Base-by-base conservation (phyloP, 1,139 yeast species). In the Lodderomyces metapsilosis region DNA sequence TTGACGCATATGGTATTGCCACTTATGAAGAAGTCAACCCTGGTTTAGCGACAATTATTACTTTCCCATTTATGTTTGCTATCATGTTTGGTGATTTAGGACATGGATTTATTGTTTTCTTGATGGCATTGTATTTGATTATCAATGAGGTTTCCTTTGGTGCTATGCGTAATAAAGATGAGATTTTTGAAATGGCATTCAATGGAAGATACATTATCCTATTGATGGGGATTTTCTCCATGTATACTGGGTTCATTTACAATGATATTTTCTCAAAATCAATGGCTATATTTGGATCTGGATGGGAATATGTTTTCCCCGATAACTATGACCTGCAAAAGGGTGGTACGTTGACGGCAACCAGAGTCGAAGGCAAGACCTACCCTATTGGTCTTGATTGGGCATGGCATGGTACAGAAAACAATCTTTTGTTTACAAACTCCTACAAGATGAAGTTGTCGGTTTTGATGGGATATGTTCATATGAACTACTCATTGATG, bases 61-160 rank as follows among this genome's bases (percentile, higher is more conserved):
- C 99, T 0, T 92, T 92, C 68, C 99, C 99, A 11, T 92, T 94
- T 64, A 88, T 92, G 96, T 92, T 92, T 71, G 97, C 98, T 28
- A 87, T 94, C 53, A 92, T 92, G 99, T 92, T 92, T 74, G 99
- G 98, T 64, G 99, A 92, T 67, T 66, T 91, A 47, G 99, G 99
- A 3, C 99, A 92, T 62, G 98, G 98, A 13, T 70, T 88, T 42
- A 77, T 94, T 46, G 72, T 94, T 53, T 69, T 82, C 36, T 62
- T 88, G 49, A 91, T 87, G 9, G 95, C 95, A 7, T 60, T 80
- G 25, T 71, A 73, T 35, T 68, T 92, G 53, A 89, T 92, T 12
- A 52, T 76, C 39, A 82, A 84, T 54, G 98, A 92, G 63, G 64
- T 64, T 43, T 66, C 68, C 40, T 75, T 92, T 47, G 84, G 76